phyloP scores from a whole-genome alignment of 345 rosid genomes.

The Eucalyptus pauciflora region DNA sequence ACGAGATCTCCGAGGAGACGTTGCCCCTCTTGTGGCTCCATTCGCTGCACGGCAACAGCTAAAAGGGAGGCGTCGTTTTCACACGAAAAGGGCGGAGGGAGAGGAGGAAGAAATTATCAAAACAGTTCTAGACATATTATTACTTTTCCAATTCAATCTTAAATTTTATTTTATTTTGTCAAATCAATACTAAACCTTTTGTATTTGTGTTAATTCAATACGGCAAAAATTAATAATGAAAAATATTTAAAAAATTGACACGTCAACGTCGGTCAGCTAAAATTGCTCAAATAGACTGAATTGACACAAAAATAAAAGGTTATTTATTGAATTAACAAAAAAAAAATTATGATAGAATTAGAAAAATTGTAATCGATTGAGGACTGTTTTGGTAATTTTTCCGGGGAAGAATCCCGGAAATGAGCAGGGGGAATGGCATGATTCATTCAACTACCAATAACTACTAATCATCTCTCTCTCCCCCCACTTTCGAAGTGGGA shows the following conservation, averaged over 20 bases:
- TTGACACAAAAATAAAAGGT: no score
- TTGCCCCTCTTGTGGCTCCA: background rate
- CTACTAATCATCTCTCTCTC: background rate
- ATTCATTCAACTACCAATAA: background rate
- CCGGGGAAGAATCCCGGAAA: background rate
- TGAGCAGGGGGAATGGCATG: background rate
- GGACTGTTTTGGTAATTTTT: no score
- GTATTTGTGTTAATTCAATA: no score
- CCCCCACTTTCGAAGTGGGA: background rate
- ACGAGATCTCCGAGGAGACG: background rate
- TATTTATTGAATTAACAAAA: no score
- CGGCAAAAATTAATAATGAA: no score
- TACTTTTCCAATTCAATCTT: no score
- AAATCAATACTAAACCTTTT: fast-evolving
- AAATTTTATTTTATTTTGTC: fast-evolving
- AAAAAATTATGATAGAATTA: no score
- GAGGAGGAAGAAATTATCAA: no score
- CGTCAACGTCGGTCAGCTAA: fast-evolving
- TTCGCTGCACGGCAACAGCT: background rate
- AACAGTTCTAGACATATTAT: no score
- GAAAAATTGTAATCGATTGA: no score
- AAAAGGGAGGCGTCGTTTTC: background rate
- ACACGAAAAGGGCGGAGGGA: background rate
- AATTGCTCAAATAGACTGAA: no score
- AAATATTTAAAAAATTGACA: no score